Evolutionary conservation across 2,329 filamentous ascomycete species (phyloP), one percentile per base, ranked within the genome.

Genomic region (Ilyonectria mors-panacis): DNA sequence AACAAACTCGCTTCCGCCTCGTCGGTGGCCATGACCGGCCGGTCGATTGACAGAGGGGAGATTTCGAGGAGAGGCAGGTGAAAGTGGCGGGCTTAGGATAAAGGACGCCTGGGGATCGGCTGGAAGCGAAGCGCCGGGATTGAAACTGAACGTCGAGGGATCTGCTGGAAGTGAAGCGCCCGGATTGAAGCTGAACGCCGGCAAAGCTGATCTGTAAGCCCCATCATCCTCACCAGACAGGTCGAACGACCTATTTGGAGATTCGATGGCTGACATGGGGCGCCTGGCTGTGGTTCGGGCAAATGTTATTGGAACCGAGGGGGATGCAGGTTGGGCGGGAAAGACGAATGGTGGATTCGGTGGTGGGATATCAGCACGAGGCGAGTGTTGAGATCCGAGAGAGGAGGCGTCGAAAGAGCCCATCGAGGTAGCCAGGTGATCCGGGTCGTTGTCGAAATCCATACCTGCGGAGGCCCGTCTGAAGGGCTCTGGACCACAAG

Each of bases 1-100:
- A 53, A 97, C 93, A 75, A 97, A 94, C 78, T 97, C 94, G 78
- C 94, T 97, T 30, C 91, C 92, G 60, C 93, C 93, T 75, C 95
- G 89, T 74, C 91, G 88, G 79, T 97, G 95, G 33, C 92, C 91
- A 77, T 94, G 93, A 23, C 91, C 90, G 35, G 83, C 82, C 26
- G 87, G 83, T 67, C 89, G 85, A 21, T 87, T 84, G 19, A 90
- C 86, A 7, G 88, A 86, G n/a, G 90, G 87, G 19, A 83, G 79
- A 1, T 83, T 78, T 42, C 82, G 81, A 2, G 84, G 82, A 4
- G 87, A 87, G 17, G 82, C 80, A 13, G 88, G 87, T n/a, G 87
- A 87, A 17, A 86, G 80, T 0, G 88, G 86, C 15, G 89, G 88
- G 58, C 85, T 88, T 23, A 89, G 76, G n/a, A 86, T 80, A 17